These are phyloP conservation scores for Podaxis sp. DNA, from an alignment of 768 basidiomycete species.

Conservation along the genomic window DNA sequence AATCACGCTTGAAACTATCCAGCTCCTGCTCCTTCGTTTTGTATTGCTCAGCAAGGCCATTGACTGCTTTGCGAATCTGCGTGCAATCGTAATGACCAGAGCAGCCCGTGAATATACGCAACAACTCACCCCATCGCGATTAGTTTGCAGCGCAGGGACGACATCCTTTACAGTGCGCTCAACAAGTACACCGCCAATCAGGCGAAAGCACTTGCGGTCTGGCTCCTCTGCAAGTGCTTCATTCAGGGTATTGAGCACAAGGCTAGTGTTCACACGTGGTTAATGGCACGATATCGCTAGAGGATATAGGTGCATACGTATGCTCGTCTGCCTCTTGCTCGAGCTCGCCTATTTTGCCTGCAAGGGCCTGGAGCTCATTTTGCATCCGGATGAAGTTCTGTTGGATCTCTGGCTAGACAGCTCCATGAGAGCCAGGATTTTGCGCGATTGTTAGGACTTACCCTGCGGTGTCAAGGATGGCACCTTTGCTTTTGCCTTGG, in stretches of 20 bases:
- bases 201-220: conserved; percentile 91
- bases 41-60: conserved; percentile 82
- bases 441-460: conserved; percentile 32
- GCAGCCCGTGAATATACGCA: background rate
- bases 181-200: conserved; percentile 94
- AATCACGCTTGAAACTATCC: conserved; percentile 74
- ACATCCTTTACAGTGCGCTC: conserved; percentile 96
- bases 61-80: conserved; percentile 82
- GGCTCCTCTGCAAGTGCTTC: conserved; percentile 84
- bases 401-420: conserved; percentile 74
- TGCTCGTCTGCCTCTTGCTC: conserved; percentile 97
- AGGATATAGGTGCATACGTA: conserved; percentile 51
- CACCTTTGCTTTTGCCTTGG: conserved; percentile 61
- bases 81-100: conserved; percentile 19
- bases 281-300: conserved; percentile 1
- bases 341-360: conserved; percentile 93
- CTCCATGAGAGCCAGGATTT: conserved; percentile 33
- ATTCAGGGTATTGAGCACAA: conserved; percentile 85
- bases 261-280: conserved; percentile 40
- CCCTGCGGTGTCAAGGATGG: conserved; percentile 71
- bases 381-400: conserved; percentile 79
- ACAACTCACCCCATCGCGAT: conserved; percentile 69
- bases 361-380: conserved; percentile 87
- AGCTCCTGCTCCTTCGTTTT: conserved; percentile 85
- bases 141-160: conserved; percentile 86